Evolutionary conservation across 805 yeast genomes (phyloP).

Genomic region (Scheffersomyces spartinae): DNA sequence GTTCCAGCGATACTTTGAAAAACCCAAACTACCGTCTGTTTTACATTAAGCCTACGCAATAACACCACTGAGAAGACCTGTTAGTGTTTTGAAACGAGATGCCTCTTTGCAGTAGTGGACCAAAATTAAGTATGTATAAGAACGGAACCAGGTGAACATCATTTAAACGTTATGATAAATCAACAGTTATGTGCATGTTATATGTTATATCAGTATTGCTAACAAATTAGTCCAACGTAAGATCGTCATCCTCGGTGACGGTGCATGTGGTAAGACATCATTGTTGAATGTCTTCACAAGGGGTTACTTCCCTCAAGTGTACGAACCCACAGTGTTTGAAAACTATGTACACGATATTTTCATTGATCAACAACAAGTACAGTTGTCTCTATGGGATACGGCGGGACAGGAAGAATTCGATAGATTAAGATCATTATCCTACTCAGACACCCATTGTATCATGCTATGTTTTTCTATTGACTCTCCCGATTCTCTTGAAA

Average conservation of each 20-base stretch:
- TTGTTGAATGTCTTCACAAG: slow-evolving; percentile 89
- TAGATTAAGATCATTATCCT: slow-evolving; percentile 80
- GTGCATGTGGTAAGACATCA: slow-evolving; percentile 98
- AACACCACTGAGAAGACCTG: too few species aligned
- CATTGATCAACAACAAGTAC: slow-evolving; percentile 88
- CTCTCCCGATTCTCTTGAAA: slow-evolving; percentile 86
- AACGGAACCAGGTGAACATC: not conserved
- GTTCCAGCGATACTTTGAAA: too few species aligned
- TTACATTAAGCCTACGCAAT: too few species aligned
- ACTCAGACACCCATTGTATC: slow-evolving; percentile 92
- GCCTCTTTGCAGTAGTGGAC: slow-evolving; percentile 34
- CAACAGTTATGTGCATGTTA: slow-evolving; percentile 1
- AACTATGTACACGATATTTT: slow-evolving; percentile 95
- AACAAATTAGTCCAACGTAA: slow-evolving; percentile 62
- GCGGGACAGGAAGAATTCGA: slow-evolving; percentile 99
- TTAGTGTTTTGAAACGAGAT: too few species aligned
- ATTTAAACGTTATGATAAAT: not conserved
- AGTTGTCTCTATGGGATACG: slow-evolving; percentile 93
- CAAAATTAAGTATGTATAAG: slow-evolving; percentile 26
- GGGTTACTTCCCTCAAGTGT: slow-evolving; percentile 96
- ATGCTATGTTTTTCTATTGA: slow-evolving; percentile 95
- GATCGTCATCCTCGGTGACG: slow-evolving; percentile 91
- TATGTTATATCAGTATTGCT: slow-evolving; percentile 3
- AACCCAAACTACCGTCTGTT: too few species aligned
- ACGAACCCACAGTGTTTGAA: slow-evolving; percentile 96